phyloP scores from a whole-genome alignment of 129 eudicot genomes.

The Flaveria sonorensis region DNA sequence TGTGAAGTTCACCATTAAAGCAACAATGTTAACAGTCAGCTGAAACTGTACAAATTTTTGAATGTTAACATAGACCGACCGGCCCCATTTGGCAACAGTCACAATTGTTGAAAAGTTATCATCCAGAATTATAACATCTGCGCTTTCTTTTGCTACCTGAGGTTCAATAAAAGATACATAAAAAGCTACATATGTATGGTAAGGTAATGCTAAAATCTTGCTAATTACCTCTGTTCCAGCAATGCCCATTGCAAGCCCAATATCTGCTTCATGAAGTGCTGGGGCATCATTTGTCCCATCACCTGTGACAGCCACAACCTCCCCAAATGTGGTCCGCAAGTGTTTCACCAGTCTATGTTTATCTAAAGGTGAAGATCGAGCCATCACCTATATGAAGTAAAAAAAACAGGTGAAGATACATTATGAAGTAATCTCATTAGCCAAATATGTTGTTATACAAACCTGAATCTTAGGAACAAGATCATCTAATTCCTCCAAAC shows the following conservation, averaged over 20 bases:
- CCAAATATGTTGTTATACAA: not conserved
- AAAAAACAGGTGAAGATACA: not conserved
- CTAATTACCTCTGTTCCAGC: conserved; percentile 93
- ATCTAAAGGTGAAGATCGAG: conserved; percentile 94
- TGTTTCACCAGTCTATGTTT: conserved; percentile 93
- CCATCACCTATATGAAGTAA: conserved; percentile 70
- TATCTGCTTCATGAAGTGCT: conserved; percentile 99
- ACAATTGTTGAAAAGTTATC: conserved; percentile 98
- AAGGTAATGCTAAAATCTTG: not conserved
- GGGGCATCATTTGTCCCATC: conserved; percentile 99
- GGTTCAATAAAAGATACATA: not conserved
- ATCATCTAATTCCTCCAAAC: conserved; percentile 61
- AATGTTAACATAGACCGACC: conserved; percentile 87
- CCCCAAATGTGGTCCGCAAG: conserved; percentile 83
- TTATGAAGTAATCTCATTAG: not conserved
- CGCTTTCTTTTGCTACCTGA: conserved; percentile 99
- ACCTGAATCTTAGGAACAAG: conserved; percentile 93
- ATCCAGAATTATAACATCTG: conserved; percentile 95
- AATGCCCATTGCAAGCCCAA: conserved; percentile 99
- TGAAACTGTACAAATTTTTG: conserved; percentile 98
- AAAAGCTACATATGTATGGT: not conserved
- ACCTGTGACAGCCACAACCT: conserved; percentile 98
- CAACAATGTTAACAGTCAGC: conserved; percentile 92
- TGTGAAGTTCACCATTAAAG: conserved; percentile 85
- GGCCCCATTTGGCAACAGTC: conserved; percentile 97